phyloP scores from a whole-genome alignment of 371 early-diverging fungal genomes.

The Apophysomyces sp. region DNA sequence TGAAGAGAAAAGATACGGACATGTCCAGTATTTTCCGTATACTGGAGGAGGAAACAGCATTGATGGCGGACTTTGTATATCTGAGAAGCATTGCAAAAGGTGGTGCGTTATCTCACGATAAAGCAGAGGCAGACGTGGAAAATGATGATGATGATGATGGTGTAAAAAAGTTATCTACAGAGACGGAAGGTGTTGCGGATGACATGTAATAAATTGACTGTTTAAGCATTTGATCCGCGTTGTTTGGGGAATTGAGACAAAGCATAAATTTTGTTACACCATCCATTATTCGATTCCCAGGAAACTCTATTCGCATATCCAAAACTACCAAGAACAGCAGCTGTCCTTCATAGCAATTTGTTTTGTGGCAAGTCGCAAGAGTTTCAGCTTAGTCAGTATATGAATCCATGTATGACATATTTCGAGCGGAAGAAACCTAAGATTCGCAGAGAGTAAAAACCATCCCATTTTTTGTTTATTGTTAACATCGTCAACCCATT shows the following conservation, averaged over 20 bases:
- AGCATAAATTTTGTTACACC: too few relatives aligned
- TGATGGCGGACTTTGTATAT: conserved; percentile 30
- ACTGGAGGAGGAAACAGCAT: conserved; percentile 30
- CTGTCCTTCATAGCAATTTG: too few relatives aligned
- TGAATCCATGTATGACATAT: not conserved
- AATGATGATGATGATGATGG: too few relatives aligned
- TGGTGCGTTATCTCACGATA: conserved; percentile 12
- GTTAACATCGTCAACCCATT: conserved; percentile 9
- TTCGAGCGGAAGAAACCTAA: not conserved
- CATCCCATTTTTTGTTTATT: not conserved
- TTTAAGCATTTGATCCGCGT: too few relatives aligned
- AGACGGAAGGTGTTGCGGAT: too few relatives aligned
- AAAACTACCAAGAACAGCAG: too few relatives aligned
- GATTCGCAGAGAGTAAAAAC: not conserved
- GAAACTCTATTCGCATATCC: too few relatives aligned
- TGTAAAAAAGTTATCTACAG: too few relatives aligned
- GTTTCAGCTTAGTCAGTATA: not conserved
- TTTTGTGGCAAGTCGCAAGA: too few relatives aligned
- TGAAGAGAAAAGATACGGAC: conserved; percentile 25
- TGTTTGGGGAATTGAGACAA: too few relatives aligned
- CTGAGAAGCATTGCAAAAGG: conserved; percentile 24
- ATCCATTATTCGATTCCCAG: too few relatives aligned
- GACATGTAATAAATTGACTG: too few relatives aligned
- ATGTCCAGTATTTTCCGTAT: conserved; percentile 27
- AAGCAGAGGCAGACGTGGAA: not conserved